Percentiles rank a stretch among this genome's conserved stretches.
Conservation (phyloP, 2,329 filamentous ascomycete species). For the Aureobasidium zeae region DNA sequence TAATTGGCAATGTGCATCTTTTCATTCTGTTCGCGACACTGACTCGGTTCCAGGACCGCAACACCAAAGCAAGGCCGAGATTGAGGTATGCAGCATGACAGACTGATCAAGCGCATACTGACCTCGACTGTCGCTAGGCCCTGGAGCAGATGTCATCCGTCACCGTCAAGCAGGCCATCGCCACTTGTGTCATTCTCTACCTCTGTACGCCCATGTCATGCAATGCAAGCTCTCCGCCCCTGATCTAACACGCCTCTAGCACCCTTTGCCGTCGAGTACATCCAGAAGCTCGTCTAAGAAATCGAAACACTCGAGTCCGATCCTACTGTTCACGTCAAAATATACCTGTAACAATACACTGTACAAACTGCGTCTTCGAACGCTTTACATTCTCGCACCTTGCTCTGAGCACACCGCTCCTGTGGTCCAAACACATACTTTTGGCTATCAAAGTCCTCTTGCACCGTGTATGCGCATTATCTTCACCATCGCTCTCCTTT, state of each 20-base stretch:
- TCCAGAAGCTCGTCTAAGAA: constrained; percentile 40
- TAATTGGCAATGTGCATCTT: not conserved
- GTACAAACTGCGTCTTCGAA: not conserved
- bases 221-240: no score
- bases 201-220: constrained; percentile 52
- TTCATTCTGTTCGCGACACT: not conserved
- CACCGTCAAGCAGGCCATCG: constrained; percentile 58
- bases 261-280: constrained; percentile 47
- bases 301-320: not conserved
- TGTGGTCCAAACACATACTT: no score
- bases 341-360: constrained; percentile 12
- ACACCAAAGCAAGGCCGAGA: constrained; percentile 60
- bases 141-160: constrained; percentile 59
- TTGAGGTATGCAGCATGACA: constrained; percentile 36
- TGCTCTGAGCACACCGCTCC: no score
- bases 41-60: constrained; percentile 48
- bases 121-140: constrained; percentile 23
- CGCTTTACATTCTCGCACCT: not conserved
- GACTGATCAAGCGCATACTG: constrained; percentile 1
- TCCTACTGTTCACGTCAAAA: not conserved
- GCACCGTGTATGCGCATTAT: not conserved
- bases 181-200: constrained; percentile 61
- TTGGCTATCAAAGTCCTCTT: no score
- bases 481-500: no score
- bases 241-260: constrained; percentile 30